A percentile compares a stretch with the other conserved stretches of the same genome.
Evolutionary conservation across 768 basidiomycete genomes (phyloP).

Genomic region (Neoboletus subvelutipes): DNA sequence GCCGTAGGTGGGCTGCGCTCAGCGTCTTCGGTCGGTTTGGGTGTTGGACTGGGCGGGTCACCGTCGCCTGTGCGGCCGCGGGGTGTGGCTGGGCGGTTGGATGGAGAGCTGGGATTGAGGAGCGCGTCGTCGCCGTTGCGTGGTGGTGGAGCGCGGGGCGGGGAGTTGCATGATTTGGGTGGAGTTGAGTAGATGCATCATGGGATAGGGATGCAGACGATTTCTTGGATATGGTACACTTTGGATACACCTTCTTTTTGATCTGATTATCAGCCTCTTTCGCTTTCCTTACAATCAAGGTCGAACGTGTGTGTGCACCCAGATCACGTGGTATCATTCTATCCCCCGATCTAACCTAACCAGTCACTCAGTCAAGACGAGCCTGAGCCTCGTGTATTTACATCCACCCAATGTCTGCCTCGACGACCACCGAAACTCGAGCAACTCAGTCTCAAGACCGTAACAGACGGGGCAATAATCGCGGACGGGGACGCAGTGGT

Average conservation of each 20-base stretch:
- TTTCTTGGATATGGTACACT: background rate
- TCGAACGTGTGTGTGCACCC: background rate
- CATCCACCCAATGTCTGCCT: constrained; percentile 17
- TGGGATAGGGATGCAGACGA: background rate
- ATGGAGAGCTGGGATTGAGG: background rate
- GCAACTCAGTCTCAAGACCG: background rate
- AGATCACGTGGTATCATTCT: background rate
- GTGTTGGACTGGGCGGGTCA: constrained; percentile 22
- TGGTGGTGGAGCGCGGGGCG: background rate
- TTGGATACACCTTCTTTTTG: background rate
- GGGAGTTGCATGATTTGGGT: constrained; percentile 13
- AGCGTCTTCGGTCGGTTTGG: constrained; percentile 31
- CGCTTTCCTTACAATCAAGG: too few species aligned
- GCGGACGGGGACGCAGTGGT: constrained; percentile 22
- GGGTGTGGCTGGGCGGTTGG: background rate
- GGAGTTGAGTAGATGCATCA: constrained; percentile 17
- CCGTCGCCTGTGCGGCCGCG: constrained; percentile 11
- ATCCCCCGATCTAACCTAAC: background rate
- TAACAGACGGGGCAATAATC: constrained; percentile 17
- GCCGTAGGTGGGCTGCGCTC: constrained; percentile 56
- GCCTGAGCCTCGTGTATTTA: background rate
- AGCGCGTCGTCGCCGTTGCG: constrained; percentile 1
- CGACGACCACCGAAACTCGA: constrained; percentile 18
- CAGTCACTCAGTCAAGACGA: background rate
- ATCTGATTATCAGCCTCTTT: background rate